Evolutionary conservation across 176 grass and related monocot species (phyloP).

Genomic region (Elymus sibiricus): DNA sequence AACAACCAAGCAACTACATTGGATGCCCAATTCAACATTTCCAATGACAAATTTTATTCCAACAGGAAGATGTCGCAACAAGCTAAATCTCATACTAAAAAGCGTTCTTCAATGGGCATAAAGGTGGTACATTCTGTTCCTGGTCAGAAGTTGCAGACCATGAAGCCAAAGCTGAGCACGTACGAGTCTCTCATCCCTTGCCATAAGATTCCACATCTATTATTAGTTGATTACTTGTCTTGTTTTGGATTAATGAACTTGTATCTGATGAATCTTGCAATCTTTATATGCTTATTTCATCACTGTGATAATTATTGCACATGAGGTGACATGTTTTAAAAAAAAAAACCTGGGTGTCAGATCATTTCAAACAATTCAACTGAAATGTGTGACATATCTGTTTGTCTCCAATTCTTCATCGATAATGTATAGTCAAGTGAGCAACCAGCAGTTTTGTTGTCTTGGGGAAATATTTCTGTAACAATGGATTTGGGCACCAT

Average conservation of each 20-base stretch:
- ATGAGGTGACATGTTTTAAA: background rate
- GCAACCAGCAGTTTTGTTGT: conserved; percentile 3
- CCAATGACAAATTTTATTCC: conserved; percentile 96
- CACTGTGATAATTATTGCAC: background rate
- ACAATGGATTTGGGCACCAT: background rate
- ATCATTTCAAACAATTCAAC: background rate
- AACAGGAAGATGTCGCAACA: conserved; percentile 79
- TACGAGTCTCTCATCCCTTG: conserved; percentile 26
- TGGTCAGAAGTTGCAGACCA: conserved; percentile 90
- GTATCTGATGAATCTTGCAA: background rate
- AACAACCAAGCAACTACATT: conserved; percentile 46
- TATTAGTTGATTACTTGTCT: conserved; percentile 4
- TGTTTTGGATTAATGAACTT: conserved; percentile 1
- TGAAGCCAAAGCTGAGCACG: conserved; percentile 86
- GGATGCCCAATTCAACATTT: conserved; percentile 73
- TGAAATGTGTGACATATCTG: background rate
- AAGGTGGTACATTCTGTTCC: conserved; percentile 90
- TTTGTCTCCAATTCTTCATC: background rate
- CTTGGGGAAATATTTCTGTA: conserved; percentile 22
- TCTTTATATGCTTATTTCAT: conserved; percentile 19
- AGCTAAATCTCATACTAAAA: conserved; percentile 91
- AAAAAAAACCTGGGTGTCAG: background rate
- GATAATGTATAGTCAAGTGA: background rate
- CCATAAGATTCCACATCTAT: background rate
- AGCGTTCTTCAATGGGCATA: conserved; percentile 68